Evolutionary conservation across 805 yeast species (phyloP), one percentile per base, ranked within the genome.

Genomic region (Zygoascus bituminiphila): DNA sequence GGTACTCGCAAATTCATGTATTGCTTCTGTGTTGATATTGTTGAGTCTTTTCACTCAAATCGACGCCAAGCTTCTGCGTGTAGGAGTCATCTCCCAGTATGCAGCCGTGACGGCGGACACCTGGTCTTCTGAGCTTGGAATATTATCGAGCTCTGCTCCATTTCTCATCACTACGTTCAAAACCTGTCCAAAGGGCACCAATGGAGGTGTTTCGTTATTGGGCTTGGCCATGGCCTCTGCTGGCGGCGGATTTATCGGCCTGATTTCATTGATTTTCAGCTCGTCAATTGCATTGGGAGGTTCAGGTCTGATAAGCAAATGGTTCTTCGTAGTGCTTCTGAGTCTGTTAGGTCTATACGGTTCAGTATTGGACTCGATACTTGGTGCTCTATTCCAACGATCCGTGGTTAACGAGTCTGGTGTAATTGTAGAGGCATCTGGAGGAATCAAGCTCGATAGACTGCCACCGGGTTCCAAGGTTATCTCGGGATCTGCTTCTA

Each of bases 81-180:
- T 64, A 51, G 68, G 68, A 1, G 51, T 64, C 25, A 50, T 63
- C 29, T 56, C 61, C 5, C 75, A 72, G 35, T 73, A 73, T 49
- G 67, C 68, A 5, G 73, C 73, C 1, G 76, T 69, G 17, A 68
- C 67, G 5, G 69, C 76, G 4, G 76, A 72, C 50, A 71, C 76
- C 0, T 72, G 73, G 72, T 72, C 77, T 3, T 69, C 74, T 1
- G 77, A 72, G 47, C 56, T 72, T 17, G 77, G 77, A 1, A 71
- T 73, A 8, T 54, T 72, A 17, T 68, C 76, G 1, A 57, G 52
- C 23, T 44, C 62, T 15, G 47, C 54, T 2, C 75, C 77, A 2
- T 53, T 68, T 20, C 58, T 72, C 26, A 69, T 72, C 47, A 70
- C 74, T 5, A 66, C 71, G 5, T 58, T 72, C 31, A 52, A 61